Evolutionary conservation across 176 grass and related monocot genomes (phyloP).

Genomic region (Aegilops tauschii): DNA sequence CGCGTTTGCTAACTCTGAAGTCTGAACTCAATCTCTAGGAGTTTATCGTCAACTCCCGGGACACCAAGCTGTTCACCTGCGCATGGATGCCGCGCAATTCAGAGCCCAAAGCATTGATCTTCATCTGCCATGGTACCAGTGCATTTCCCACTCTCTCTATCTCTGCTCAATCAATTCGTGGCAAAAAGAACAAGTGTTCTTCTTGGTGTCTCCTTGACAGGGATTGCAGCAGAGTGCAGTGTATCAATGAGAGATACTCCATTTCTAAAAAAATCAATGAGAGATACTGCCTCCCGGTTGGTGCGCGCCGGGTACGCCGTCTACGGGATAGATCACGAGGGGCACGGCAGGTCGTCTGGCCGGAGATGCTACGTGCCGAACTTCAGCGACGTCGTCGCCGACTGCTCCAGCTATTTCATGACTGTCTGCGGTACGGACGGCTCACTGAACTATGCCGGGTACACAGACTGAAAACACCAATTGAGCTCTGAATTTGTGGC

Average conservation of each 20-base stretch:
- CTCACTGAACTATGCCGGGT: no score
- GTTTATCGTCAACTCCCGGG: slow-evolving; percentile 50
- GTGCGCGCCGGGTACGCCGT: slow-evolving; percentile 52
- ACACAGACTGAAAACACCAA: background rate
- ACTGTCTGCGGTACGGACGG: slow-evolving; percentile 46
- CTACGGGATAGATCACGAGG: slow-evolving; percentile 71
- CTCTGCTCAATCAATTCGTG: background rate
- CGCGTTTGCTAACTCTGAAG: background rate
- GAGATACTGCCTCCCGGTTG: slow-evolving; percentile 43
- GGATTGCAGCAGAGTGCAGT: slow-evolving; percentile 63
- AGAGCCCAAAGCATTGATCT: slow-evolving; percentile 55
- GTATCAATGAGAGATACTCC: slow-evolving; percentile 54
- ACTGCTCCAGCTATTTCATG: slow-evolving; percentile 56
- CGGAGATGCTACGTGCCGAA: slow-evolving; percentile 48
- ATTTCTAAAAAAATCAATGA: slow-evolving; percentile 25
- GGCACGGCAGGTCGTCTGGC: slow-evolving; percentile 71
- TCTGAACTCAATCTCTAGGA: slow-evolving; percentile 20
- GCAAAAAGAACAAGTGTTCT: background rate
- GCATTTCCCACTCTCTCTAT: background rate
- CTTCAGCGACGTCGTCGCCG: slow-evolving; percentile 38
- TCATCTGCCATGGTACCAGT: slow-evolving; percentile 41
- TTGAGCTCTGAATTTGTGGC: background rate
- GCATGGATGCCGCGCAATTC: slow-evolving; percentile 36
- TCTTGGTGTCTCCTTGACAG: slow-evolving; percentile 13
- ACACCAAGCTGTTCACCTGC: slow-evolving; percentile 53